Percentiles rank a stretch among this genome's conserved stretches.
These are phyloP conservation scores for Colletotrichum salicis DNA, from an alignment of 2,329 filamentous ascomycete species.

Conservation along the genomic window DNA sequence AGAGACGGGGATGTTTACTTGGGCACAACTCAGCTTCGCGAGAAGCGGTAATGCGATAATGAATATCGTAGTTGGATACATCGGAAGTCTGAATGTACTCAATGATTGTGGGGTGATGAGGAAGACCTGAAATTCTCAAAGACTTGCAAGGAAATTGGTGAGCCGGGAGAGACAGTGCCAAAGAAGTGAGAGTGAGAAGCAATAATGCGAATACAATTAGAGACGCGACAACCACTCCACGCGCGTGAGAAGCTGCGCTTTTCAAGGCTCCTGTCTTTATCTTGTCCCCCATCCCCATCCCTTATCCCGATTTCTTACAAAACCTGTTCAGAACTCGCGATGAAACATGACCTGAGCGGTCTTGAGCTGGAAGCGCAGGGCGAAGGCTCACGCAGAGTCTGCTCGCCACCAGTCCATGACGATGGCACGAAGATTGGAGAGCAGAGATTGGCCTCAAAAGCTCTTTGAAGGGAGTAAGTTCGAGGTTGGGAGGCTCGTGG, in stretches of 20 bases:
- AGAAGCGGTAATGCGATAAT: background rate
- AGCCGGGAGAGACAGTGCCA: background rate
- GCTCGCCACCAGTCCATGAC: background rate
- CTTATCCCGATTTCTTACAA: background rate
- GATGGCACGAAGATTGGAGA: background rate
- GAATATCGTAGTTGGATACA: background rate
- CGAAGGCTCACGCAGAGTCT: background rate
- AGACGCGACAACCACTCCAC: background rate
- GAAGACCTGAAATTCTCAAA: background rate
- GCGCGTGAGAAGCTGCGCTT: background rate
- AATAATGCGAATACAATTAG: background rate
- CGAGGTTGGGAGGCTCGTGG: background rate
- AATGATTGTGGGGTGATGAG: background rate
- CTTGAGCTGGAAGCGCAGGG: background rate
- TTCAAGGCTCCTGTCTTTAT: background rate
- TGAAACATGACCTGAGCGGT: background rate
- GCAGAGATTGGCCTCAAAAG: background rate
- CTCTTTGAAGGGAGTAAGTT: background rate
- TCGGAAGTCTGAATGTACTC: background rate
- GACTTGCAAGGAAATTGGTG: background rate
- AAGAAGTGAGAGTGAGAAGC: background rate
- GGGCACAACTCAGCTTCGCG: background rate
- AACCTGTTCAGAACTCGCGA: background rate
- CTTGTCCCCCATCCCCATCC: background rate
- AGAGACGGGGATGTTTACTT: background rate